Evolutionary conservation across 2,329 filamentous ascomycete genomes (phyloP).

Genomic region (Colletotrichum lentis): DNA sequence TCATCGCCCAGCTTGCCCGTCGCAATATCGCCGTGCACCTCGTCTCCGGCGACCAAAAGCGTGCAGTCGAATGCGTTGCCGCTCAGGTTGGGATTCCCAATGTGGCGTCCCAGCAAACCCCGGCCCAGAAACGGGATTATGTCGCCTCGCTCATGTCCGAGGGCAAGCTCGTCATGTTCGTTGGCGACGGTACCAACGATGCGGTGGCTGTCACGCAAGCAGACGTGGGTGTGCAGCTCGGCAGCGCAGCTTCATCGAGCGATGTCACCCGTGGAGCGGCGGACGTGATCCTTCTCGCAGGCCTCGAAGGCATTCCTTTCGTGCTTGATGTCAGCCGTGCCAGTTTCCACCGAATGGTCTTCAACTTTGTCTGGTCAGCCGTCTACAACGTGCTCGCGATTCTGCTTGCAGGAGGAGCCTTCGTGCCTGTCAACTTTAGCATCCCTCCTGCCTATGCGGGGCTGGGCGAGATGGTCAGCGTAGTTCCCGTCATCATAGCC

Average conservation of each 20-base stretch:
- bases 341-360: conserved; percentile 54
- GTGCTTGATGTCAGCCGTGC: conserved; percentile 58
- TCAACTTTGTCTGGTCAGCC: conserved; percentile 71
- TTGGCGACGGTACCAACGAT: conserved; percentile 72
- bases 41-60: conserved; percentile 64
- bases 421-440: conserved; percentile 56
- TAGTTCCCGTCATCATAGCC: conserved; percentile 65
- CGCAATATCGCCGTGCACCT: conserved; percentile 62
- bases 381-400: conserved; percentile 71
- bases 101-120: conserved; percentile 56
- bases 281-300: conserved; percentile 64
- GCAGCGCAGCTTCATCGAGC: conserved; percentile 52
- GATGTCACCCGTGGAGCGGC: conserved; percentile 65
- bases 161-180: conserved; percentile 59
- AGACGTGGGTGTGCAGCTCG: conserved; percentile 67
- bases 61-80: conserved; percentile 59
- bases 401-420: conserved; percentile 65
- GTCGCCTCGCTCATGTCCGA: conserved; percentile 51
- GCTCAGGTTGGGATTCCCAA: conserved; percentile 52
- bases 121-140: conserved; percentile 64
- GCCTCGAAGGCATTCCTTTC: conserved; percentile 59
- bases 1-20: conserved; percentile 55
- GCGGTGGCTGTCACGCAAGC: conserved; percentile 68
- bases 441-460: conserved; percentile 63
- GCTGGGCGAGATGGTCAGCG: conserved; percentile 70